A percentile compares a stretch with the other conserved stretches of the same genome.
These are phyloP conservation scores for Aspergillus coremiiformis DNA, from an alignment of 495 filamentous ascomycete genomes.

Conservation along the genomic window DNA sequence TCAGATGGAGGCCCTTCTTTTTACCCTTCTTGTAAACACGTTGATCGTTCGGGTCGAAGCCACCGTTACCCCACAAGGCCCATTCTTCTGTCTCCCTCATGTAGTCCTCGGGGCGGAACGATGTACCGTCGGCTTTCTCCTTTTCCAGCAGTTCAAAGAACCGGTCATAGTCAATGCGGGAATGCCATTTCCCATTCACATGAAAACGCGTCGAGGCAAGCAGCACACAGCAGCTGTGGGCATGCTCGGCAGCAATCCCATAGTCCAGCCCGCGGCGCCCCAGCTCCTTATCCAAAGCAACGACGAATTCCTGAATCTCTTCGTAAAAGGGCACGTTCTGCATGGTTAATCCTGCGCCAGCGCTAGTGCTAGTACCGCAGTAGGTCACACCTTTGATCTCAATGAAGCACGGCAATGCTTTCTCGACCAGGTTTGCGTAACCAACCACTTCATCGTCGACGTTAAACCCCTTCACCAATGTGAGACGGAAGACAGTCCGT, in stretches of 20 bases:
- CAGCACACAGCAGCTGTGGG: constrained; percentile 86
- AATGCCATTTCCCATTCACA: constrained; percentile 75
- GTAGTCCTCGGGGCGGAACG: constrained; percentile 83
- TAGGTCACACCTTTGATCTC: constrained; percentile 97
- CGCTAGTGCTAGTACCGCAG: constrained; percentile 79
- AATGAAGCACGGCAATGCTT: constrained; percentile 79
- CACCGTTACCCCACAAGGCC: constrained; percentile 90
- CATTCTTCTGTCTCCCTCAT: constrained; percentile 82
- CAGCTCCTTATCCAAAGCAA: constrained; percentile 60
- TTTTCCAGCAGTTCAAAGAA: constrained; percentile 83
- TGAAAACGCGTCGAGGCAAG: constrained; percentile 71
- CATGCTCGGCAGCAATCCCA: constrained; percentile 90
- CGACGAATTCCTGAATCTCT: constrained; percentile 76
- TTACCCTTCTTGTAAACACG: constrained; percentile 76
- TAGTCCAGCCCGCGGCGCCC: constrained; percentile 63
- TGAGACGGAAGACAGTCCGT: constrained; percentile 90
- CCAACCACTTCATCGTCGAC: constrained; percentile 86
- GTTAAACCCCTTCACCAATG: constrained; percentile 94
- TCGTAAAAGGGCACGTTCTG: constrained; percentile 92
- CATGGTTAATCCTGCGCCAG: constrained; percentile 82
- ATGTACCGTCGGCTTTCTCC: constrained; percentile 46
- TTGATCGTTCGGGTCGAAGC: constrained; percentile 85
- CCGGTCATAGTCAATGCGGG: constrained; percentile 77
- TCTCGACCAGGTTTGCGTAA: constrained; percentile 81
- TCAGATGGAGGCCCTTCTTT: constrained; percentile 12